Base-by-base conservation (phyloP, 2,329 filamentous ascomycete genomes). In the Fusarium denticulatum region DNA sequence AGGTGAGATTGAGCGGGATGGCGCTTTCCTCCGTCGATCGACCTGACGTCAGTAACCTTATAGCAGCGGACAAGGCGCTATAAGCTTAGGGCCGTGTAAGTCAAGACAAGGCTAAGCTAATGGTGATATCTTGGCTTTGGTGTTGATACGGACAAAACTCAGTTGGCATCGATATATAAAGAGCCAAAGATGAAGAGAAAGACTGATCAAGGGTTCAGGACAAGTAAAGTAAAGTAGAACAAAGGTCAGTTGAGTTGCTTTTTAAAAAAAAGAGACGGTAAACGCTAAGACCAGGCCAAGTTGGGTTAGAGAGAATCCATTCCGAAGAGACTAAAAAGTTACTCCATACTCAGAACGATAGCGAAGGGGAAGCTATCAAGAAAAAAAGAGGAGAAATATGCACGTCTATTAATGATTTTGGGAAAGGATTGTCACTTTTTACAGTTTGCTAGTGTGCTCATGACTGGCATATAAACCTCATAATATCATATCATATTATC, bases 11-110 rank as follows among this genome's bases (percentile, higher is more conserved):
- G 45, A 72, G 61, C 56, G 61, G 49, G 58, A 69, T 60, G 64
- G 62, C 56, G 73, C 56, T 61, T 16, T 22, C 37, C n/a, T 60
- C 37, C 43, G 36, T 26, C 13, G 46, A 50, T 53, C 30, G 57
- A 64, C 49, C 56, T 69, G 65, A 74, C 73, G 68, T 71, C 68
- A 73, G 60, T 63, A 55, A 60, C 56, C 49, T 53, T 34, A 26
- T 22, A 60, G 47, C 16, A 60, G 47, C 16, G 53, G 42, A 52
- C 26, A 61, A 22, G 52, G 39, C 69, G 56, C 66, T 68, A 57
- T 56, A 22, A 43, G 49, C 20, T 20, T 28, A 47, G 34, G 49
- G 32, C 10, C 24, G 24, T n/a, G 26, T 40, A 47, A 63, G 60
- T 60, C 53, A 40, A n/a, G 32, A 18, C 24, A 24, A 45, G 6